Evolutionary conservation across 2,329 filamentous ascomycete genomes (phyloP).

Genomic region (Penicillium sp.): DNA sequence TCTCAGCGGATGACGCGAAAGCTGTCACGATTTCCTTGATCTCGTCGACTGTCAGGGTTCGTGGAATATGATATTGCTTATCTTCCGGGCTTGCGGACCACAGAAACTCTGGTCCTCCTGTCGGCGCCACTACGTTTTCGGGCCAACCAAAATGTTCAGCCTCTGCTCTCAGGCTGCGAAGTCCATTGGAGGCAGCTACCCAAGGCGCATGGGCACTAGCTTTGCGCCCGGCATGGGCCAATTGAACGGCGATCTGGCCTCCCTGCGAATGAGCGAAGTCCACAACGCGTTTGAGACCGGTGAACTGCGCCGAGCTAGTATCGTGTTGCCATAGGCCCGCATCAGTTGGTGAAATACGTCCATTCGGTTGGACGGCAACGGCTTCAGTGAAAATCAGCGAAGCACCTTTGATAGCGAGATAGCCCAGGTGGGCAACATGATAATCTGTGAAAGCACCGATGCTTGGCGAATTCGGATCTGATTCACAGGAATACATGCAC

Average conservation of each 20-base stretch:
- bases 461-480: conserved; percentile 32
- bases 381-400: conserved; percentile 74
- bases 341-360: conserved; percentile 69
- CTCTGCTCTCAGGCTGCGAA: conserved; percentile 19
- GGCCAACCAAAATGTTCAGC: conserved; percentile 54
- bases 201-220: conserved; percentile 53
- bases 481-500: conserved; percentile 62
- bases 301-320: conserved; percentile 58
- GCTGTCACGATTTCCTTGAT: conserved; percentile 61
- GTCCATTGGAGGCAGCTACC: conserved; percentile 23
- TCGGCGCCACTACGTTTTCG: conserved; percentile 43
- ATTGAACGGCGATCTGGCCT: conserved; percentile 72
- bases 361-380: conserved; percentile 68
- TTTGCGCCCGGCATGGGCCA: conserved; percentile 71
- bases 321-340: conserved; percentile 76
- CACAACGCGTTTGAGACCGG: conserved; percentile 60
- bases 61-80: conserved; percentile 58
- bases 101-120: conserved; percentile 47
- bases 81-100: conserved; percentile 58
- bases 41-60: conserved; percentile 62
- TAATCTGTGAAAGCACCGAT: conserved; percentile 69
- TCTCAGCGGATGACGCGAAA: conserved; percentile 55
- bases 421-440: conserved; percentile 76
- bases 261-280: conserved; percentile 78
- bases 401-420: conserved; percentile 69